Base-by-base conservation (phyloP, 2,329 filamentous ascomycete species). In the Remersonia thermophila region DNA sequence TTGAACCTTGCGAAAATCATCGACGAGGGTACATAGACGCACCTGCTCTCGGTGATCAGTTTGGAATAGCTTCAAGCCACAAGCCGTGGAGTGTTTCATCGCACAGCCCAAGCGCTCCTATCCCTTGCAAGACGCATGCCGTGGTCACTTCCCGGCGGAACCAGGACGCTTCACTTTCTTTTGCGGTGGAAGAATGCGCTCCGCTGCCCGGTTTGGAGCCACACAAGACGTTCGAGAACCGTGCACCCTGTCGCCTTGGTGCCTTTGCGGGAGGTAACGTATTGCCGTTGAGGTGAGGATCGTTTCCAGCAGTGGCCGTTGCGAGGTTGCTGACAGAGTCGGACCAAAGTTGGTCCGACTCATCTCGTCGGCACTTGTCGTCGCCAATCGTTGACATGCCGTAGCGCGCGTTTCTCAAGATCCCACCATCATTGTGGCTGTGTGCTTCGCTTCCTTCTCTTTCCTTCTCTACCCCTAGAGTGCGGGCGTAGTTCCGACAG, bases 331-430 rank as follows among this genome's bases (percentile, higher is more conserved):
- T 32, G 33, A 20, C 16, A 8, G n/a, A 9, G 9, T 8, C 36
- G 36, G 36, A 15, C 20, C 12, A 38, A 32, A 12, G 7, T 35
- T 35, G n/a, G 8, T 10, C 32, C 36, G 36, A n/a, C 12, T 17
- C 27, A 9, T 4, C 16, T 27, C 11, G 16, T 12, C 11, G 7
- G 7, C 18, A 8, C 3, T 13, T 27, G 15, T 30, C 18, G 4
- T 5, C 5, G 11, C 20, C n/a, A 7, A 15, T 30, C n/a, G 7
- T 30, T 6, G 9, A 30, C n/a, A 14, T 14, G 28, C 14, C 28
- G 13, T 30, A 7, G 6, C 10, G 27, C 27, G 7, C 10, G n/a
- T 13, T 27, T 13, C 27, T 13, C 27, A 27, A 4, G 27, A 8
- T 27, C 10, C 27, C 27, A 7, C 5, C 10, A 9, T 23, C 20